Base-by-base conservation (phyloP, 2,329 filamentous ascomycete species). In the Alternaria novae-zelandiae region DNA sequence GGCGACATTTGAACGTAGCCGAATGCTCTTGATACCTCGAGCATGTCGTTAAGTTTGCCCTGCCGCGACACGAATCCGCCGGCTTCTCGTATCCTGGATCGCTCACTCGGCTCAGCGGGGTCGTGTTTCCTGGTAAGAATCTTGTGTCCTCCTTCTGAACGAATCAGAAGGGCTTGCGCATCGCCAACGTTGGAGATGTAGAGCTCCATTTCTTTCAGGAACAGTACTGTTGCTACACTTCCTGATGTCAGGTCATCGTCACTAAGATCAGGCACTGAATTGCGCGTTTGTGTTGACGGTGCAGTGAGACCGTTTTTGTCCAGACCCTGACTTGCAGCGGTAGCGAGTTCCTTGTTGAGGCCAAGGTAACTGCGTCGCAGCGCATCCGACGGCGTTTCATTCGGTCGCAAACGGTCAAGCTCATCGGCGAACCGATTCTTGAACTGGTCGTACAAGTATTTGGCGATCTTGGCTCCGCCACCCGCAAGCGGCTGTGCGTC, bases 101-200 rank as follows among this genome's bases (percentile, higher is more conserved):
- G 87, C 80, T 99, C 96, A 21, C 83, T 85, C 1, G 91, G 86
- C 76, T 97, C 94, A 1, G 95, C 94, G 6, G 96, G 96, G 74
- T 98, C 94, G 78, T 99, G 96, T 79, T 96, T 97, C 62, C 89
- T 87, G 3, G 96, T 98, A 69, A 99, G 85, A 68, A 95, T 90
- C 73, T 90, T 90, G 80, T 96, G 88, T 23, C 90, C 88, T 43
- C 94, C 93, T 77, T 97, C 94, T 2, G 92, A 93, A 73, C 94
- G 92, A 67, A 99, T 96, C 20, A 98, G 86, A 81, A 99, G 91
- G n/a, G 94, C 95, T 80, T 98, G 94, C 6, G 92, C 93, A 80
- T 99, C 94, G 56, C 96, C 96, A 21, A 99, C 92, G 73, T 99
- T 99, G 66, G 94, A 96, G 57, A 98, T 90, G 75, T 92, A 97